phyloP scores from a whole-genome alignment of 805 yeast species.

The Nakazawaea ishiwadae region DNA sequence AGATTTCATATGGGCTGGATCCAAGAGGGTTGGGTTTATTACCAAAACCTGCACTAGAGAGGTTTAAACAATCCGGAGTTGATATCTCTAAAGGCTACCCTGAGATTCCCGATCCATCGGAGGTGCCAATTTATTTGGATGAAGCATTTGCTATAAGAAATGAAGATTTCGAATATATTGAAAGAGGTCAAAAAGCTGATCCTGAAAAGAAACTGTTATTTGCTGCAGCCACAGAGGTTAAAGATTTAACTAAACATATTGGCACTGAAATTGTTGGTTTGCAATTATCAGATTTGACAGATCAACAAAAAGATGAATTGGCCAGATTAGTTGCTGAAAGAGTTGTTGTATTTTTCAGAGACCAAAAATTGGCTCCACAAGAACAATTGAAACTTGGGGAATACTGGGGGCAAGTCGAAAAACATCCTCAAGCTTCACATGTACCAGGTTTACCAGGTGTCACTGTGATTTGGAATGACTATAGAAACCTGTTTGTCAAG shows the following conservation, averaged over 20 bases:
- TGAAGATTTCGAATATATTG: conserved; percentile 24
- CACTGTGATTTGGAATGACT: conserved; percentile 29
- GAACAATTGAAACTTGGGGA: conserved; percentile 36
- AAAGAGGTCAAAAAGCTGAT: conserved; percentile 16
- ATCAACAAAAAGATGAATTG: conserved; percentile 41
- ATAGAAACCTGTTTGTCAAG: conserved; percentile 3
- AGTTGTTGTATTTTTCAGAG: conserved; percentile 43
- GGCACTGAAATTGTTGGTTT: conserved; percentile 42
- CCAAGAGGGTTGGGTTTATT: conserved; percentile 16
- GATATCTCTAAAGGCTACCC: conserved; percentile 31
- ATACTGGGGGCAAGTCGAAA: conserved; percentile 37
- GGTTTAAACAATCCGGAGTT: conserved; percentile 28
- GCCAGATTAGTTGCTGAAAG: conserved; percentile 44
- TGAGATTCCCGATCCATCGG: conserved; percentile 21
- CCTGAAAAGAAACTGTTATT: conserved; percentile 32
- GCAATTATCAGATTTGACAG: conserved; percentile 34
- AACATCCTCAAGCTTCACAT: conserved; percentile 29
- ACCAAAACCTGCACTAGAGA: conserved; percentile 22
- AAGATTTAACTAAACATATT: conserved; percentile 35
- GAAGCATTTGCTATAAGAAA: conserved; percentile 28
- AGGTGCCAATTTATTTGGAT: conserved; percentile 27
- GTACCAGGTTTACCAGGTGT: conserved; percentile 31
- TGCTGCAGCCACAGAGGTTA: conserved; percentile 36
- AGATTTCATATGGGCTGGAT: conserved; percentile 12
- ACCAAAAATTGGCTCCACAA: conserved; percentile 35